Percentiles rank a stretch among this genome's conserved stretches.
These are phyloP conservation scores for Lactarius deliciosus DNA, from an alignment of 768 basidiomycete genomes.

Conservation along the genomic window DNA sequence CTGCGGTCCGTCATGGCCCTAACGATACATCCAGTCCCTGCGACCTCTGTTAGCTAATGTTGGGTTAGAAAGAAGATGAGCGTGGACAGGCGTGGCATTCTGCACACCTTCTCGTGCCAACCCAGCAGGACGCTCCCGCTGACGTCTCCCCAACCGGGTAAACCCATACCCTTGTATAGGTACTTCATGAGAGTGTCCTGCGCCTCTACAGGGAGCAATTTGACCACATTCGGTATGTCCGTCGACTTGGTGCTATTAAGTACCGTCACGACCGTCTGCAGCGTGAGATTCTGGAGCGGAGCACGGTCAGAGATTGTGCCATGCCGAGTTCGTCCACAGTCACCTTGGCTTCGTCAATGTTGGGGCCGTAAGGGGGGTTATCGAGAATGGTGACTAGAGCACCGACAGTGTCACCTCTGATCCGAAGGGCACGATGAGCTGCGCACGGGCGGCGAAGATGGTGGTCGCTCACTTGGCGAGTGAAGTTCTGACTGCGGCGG, in stretches of 20 bases:
- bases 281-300: slow-evolving; percentile 61
- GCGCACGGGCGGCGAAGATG: not conserved
- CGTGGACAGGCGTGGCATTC: slow-evolving; percentile 1
- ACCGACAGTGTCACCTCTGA: slow-evolving; percentile 72
- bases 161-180: slow-evolving; percentile 93
- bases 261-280: slow-evolving; percentile 80
- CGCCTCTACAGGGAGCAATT: slow-evolving; percentile 63
- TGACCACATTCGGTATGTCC: slow-evolving; percentile 78
- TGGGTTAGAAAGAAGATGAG: slow-evolving; percentile 3
- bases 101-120: slow-evolving; percentile 94
- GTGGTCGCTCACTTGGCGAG: slow-evolving; percentile 63
- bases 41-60: slow-evolving; percentile 82
- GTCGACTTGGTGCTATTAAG: slow-evolving; percentile 92
- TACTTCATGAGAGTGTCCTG: slow-evolving; percentile 98
- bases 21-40: slow-evolving; percentile 94
- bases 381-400: slow-evolving; percentile 73
- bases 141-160: slow-evolving; percentile 58
- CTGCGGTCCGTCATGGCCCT: slow-evolving; percentile 74
- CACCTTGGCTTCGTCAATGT: slow-evolving; percentile 90
- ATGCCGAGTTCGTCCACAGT: slow-evolving; percentile 23
- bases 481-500: slow-evolving; percentile 64
- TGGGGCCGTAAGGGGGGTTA: slow-evolving; percentile 84
- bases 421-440: slow-evolving; percentile 1
- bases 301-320: not conserved
- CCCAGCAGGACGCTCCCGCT: slow-evolving; percentile 69